Percentiles rank a stretch among this genome's conserved stretches.
Evolutionary conservation across 768 basidiomycete species (phyloP).

Genomic region (Lactarius psammicola): DNA sequence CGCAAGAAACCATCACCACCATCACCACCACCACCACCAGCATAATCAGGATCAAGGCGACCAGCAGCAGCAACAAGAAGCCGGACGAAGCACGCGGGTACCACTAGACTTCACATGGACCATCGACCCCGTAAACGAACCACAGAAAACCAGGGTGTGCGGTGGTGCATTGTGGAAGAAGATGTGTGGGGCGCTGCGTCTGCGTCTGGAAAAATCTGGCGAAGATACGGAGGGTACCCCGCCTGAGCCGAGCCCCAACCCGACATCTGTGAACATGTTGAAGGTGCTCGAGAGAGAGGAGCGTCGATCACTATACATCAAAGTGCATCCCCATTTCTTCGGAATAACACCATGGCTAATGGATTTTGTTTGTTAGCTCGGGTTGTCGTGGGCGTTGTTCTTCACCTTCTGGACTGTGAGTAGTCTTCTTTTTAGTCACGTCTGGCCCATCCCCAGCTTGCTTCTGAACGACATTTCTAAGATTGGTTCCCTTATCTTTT

Average conservation of each 20-base stretch:
- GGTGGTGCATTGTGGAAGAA: constrained; percentile 9
- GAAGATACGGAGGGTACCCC: neutral
- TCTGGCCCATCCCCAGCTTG: neutral
- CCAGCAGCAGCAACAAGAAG: neutral
- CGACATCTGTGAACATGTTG: constrained; percentile 29
- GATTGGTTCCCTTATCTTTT: constrained; percentile 71
- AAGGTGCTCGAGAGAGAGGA: constrained; percentile 39
- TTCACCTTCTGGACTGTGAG: constrained; percentile 75
- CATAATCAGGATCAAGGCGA: neutral
- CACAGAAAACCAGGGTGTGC: neutral
- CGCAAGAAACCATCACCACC: neutral
- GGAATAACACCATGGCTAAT: neutral
- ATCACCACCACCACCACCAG: neutral
- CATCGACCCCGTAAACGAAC: constrained; percentile 7
- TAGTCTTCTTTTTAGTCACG: neutral
- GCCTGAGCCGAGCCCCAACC: constrained; percentile 3
- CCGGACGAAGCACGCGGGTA: neutral
- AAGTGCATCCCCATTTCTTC: constrained; percentile 38
- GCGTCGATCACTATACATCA: constrained; percentile 53
- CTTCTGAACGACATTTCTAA: constrained; percentile 31
- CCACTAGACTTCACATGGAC: constrained; percentile 21
- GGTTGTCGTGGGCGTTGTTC: constrained; percentile 59
- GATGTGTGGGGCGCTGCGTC: neutral
- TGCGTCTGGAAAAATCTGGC: neutral
- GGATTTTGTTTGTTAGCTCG: constrained; percentile 34